These are phyloP conservation scores for Sclerotinia spermophila DNA, from an alignment of 2,329 filamentous ascomycete species.

Conservation along the genomic window DNA sequence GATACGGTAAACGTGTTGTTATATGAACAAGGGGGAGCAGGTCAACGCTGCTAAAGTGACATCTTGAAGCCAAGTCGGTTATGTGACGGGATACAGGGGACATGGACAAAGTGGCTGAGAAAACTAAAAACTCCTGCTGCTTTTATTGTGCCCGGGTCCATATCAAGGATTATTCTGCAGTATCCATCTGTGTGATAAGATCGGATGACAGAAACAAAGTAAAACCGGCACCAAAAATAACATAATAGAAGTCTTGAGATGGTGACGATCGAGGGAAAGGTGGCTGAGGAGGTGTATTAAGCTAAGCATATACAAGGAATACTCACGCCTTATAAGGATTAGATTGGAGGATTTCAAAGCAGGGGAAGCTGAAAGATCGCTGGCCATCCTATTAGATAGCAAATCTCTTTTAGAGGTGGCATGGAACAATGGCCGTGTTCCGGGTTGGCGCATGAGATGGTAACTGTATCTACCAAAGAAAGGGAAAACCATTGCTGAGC, in stretches of 20 bases:
- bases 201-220: neutral
- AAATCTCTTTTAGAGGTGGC: constrained; percentile 1
- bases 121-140: neutral
- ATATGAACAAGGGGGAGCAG: neutral
- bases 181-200: neutral
- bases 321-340: constrained; percentile 17
- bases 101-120: constrained; percentile 4
- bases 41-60: neutral
- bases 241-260: neutral
- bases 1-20: neutral
- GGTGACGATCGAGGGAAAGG: neutral
- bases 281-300: neutral
- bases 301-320: neutral
- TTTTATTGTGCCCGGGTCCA: neutral
- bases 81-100: neutral
- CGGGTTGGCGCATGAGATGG: constrained; percentile 13
- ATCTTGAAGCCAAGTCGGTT: constrained; percentile 9
- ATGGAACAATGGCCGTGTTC: constrained; percentile 13
- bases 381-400: neutral
- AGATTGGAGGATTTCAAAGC: neutral
- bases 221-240: neutral
- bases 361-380: constrained; percentile 6
- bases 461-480: neutral
- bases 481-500: neutral
- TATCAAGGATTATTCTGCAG: neutral